Evolutionary conservation across 192 early-diverging fungal genomes (phyloP).

Genomic region (Gaertneriomyces sp.): DNA sequence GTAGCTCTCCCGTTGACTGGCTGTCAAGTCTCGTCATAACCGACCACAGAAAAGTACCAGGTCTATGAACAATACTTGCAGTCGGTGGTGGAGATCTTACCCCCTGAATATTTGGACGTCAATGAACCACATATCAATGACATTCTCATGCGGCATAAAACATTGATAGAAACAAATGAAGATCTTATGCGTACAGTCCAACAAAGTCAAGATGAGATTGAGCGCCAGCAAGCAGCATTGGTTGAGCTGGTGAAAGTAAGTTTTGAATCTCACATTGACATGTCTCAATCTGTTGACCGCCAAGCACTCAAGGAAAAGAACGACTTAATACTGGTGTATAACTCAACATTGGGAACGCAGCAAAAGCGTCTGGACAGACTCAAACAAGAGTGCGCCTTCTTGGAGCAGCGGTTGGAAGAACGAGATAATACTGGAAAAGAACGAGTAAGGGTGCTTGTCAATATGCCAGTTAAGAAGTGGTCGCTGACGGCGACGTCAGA

Average conservation of each 20-base stretch:
- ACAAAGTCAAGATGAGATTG: constrained; percentile 50
- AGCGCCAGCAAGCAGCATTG: constrained; percentile 36
- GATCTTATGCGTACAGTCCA: constrained; percentile 46
- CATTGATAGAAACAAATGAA: constrained; percentile 56
- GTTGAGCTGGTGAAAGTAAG: constrained; percentile 47
- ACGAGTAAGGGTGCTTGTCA: constrained; percentile 30
- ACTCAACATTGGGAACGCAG: constrained; percentile 51
- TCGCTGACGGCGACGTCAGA: constrained; percentile 20
- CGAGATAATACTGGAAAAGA: constrained; percentile 55
- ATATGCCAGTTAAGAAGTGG: neutral
- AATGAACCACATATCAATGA: constrained; percentile 65
- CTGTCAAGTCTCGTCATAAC: constrained; percentile 7
- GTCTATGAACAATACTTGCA: constrained; percentile 58
- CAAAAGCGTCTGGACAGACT: constrained; percentile 54
- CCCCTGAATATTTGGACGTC: constrained; percentile 58
- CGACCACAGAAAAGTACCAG: constrained; percentile 46
- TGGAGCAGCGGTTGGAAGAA: constrained; percentile 50
- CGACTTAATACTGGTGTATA: constrained; percentile 58
- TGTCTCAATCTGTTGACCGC: neutral
- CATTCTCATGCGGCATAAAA: constrained; percentile 58
- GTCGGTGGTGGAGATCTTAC: constrained; percentile 53
- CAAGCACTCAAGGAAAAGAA: constrained; percentile 43
- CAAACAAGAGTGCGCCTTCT: constrained; percentile 50
- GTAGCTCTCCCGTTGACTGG: constrained; percentile 4
- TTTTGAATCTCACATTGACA: neutral